These are phyloP conservation scores for Aspergillus versicolor DNA, from an alignment of 2,329 filamentous ascomycete genomes.

Conservation along the genomic window DNA sequence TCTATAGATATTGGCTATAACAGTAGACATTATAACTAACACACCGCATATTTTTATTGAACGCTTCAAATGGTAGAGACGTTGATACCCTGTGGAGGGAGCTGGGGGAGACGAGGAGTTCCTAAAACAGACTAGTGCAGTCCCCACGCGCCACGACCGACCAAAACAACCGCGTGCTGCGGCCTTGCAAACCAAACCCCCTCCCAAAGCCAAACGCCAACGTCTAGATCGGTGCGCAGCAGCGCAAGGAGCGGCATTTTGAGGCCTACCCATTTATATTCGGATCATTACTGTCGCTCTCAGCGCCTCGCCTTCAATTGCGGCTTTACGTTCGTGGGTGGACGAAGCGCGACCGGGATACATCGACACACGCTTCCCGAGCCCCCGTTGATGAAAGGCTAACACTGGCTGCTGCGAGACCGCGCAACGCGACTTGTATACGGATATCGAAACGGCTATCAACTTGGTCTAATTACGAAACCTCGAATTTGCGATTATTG, in stretches of 20 bases:
- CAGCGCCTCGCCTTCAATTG: slow-evolving; percentile 14
- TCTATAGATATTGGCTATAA: neutral
- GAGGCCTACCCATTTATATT: slow-evolving; percentile 2
- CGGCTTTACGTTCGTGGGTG: neutral
- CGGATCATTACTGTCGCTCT: neutral
- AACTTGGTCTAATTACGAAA: neutral
- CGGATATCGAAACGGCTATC: neutral
- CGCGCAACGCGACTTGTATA: neutral
- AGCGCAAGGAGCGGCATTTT: slow-evolving; percentile 19
- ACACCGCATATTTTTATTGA: neutral
- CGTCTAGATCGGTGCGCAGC: slow-evolving; percentile 14
- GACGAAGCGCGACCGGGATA: slow-evolving; percentile 15
- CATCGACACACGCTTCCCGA: neutral
- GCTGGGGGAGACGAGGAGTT: neutral
- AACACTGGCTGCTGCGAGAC: neutral
- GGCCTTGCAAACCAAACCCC: slow-evolving; percentile 21
- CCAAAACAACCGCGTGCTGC: slow-evolving; percentile 43
- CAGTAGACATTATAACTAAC: neutral
- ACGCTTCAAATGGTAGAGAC: neutral
- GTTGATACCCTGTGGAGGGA: neutral
- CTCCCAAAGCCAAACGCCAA: slow-evolving; percentile 16
- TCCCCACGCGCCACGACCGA: slow-evolving; percentile 40
- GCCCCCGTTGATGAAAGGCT: neutral
- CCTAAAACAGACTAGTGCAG: slow-evolving; percentile 34
- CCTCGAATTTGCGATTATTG: neutral